Percentiles rank a stretch among this genome's conserved stretches.
Conservation (phyloP, 2,329 filamentous ascomycete genomes). For the Monosporascus sp. region DNA sequence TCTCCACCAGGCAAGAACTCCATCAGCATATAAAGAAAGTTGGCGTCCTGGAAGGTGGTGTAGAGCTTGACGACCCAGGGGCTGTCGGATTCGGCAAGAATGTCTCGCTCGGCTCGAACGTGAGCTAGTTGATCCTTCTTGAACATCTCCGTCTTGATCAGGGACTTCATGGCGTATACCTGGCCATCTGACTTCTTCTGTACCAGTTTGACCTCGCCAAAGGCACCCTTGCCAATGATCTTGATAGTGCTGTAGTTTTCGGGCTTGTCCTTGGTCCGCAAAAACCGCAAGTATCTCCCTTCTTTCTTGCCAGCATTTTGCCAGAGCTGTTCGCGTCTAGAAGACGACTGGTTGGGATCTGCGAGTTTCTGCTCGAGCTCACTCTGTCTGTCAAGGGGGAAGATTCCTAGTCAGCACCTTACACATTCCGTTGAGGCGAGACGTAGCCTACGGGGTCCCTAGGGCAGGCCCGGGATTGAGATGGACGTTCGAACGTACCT, state of each 20-base stretch:
- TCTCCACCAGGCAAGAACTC: conserved; percentile 97
- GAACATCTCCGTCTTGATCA: conserved; percentile 99
- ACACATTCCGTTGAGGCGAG: background rate
- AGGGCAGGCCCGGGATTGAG: background rate
- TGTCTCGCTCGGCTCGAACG: conserved; percentile 95
- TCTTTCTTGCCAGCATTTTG: conserved; percentile 82
- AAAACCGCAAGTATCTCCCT: conserved; percentile 86
- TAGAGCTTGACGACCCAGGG: conserved; percentile 98
- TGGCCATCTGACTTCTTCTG: conserved; percentile 95
- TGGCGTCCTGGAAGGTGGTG: conserved; percentile 94
- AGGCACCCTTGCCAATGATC: conserved; percentile 98
- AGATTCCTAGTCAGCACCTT: conserved; percentile 10
- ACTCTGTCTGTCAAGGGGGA: conserved; percentile 61
- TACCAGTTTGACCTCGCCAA: conserved; percentile 96
- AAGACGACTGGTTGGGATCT: conserved; percentile 67
- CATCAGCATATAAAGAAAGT: conserved; percentile 99
- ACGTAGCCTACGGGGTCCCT: background rate
- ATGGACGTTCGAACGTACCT: conserved; percentile 51
- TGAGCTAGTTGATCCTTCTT: conserved; percentile 98
- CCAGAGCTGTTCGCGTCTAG: conserved; percentile 78
- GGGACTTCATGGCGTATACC: conserved; percentile 95
- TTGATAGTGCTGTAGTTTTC: conserved; percentile 95
- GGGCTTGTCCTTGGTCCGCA: conserved; percentile 87
- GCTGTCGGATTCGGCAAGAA: conserved; percentile 97
- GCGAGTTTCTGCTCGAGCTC: conserved; percentile 83